Evolutionary conservation across 805 yeast species (phyloP), one percentile per base, ranked within the genome.

Genomic region (Cyberlindnera sargentensis): DNA sequence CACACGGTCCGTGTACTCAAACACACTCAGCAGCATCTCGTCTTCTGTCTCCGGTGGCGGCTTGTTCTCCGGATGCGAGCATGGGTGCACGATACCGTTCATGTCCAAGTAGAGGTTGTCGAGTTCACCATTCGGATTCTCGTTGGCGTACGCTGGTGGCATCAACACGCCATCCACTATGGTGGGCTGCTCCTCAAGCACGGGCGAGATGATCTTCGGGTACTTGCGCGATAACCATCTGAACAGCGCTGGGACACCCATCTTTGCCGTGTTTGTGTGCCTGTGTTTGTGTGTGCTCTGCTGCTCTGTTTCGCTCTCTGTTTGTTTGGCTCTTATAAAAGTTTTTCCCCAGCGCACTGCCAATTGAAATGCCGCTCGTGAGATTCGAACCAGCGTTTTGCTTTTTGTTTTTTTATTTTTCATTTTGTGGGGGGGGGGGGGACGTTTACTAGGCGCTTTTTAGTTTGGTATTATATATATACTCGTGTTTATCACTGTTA

Each of bases 41-140:
- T 89, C 96, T 58, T 93, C 99, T 0, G 91, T 89, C 53, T 82
- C 95, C 9, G 99, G 99, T 0, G 99, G 83, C 0, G 96, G 96
- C 53, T 83, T 83, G 52, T 91, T 85, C 58, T 91, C 99, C 1
- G 99, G 99, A 63, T 93, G 99, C 3, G 97, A 84, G 71, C 98
- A 93, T 2, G 99, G 99, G 69, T 93, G 99, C 4, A 93, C 99
- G 58, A 93, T 93, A 70, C 98, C 99, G 61, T 93, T 93, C 99
- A 93, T 93, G 66, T 93, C 99, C 49, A 93, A 70, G 60, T 93
- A 93, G 40, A 93, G 65, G 60, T 93, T 93, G 61, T 93, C 98
- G 39, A 89, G 67, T 66, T 93, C 99, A 27, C 98, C 99, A 64
- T 93, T 93, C 4, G 95, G 95, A 61, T 93, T 93, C 9, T 93